Percentiles rank a stretch among this genome's conserved stretches.
These are phyloP conservation scores for Fusarium algeriense DNA, from an alignment of 2,329 filamentous ascomycete species.

Conservation along the genomic window DNA sequence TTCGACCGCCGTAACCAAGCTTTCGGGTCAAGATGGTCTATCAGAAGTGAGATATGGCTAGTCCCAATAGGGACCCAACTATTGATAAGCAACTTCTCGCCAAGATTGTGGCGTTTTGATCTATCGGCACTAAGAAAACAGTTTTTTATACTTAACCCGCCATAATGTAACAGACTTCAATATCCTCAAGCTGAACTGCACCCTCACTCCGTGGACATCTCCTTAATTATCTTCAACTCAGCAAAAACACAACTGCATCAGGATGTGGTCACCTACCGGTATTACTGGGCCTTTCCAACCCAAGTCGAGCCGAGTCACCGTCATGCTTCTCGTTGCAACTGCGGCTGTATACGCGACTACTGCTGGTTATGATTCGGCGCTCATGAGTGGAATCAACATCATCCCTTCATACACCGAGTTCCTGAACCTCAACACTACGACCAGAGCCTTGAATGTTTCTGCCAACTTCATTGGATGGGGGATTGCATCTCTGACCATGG, in stretches of 20 bases:
- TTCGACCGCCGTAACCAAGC: not conserved
- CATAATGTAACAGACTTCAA: not conserved
- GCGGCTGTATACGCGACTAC: not conserved
- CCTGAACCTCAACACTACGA: not conserved
- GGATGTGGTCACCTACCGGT: not conserved
- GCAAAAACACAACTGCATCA: not conserved
- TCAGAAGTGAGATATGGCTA: not conserved
- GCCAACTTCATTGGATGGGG: not conserved
- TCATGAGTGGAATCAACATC: conserved; percentile 3
- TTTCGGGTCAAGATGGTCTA: not conserved
- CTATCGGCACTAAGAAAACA: not conserved
- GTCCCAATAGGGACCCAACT: not conserved
- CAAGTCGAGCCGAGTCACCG: not conserved
- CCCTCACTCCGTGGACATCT: too few species aligned
- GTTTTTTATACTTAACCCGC: not conserved
- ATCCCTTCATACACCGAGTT: not conserved
- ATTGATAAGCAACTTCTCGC: not conserved
- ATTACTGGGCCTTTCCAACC: not conserved
- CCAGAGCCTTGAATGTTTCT: not conserved
- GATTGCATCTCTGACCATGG: not conserved
- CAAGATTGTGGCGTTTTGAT: not conserved
- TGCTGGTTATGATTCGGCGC: not conserved
- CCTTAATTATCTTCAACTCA: accelerated
- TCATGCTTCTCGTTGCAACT: not conserved
- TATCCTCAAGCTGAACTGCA: not conserved